Evolutionary conservation across 2,329 filamentous ascomycete species (phyloP).

Genomic region (Bertia moriformis): DNA sequence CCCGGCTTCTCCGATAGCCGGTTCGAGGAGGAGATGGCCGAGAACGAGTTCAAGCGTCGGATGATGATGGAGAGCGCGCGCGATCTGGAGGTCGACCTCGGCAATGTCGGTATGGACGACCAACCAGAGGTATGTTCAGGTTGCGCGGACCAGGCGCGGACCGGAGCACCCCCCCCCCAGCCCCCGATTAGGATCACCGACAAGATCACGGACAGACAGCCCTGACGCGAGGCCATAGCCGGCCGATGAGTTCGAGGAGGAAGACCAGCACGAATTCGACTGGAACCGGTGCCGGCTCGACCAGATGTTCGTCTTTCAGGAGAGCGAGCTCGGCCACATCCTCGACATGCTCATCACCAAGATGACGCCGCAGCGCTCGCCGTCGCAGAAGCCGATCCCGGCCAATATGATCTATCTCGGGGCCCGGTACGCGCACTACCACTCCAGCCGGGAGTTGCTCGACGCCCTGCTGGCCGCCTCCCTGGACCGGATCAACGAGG

Average conservation of each 20-base stretch:
- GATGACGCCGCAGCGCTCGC: slow-evolving; percentile 90
- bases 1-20: slow-evolving; percentile 81
- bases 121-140: slow-evolving; percentile 75
- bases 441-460: slow-evolving; percentile 74
- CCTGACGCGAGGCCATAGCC: slow-evolving; percentile 34
- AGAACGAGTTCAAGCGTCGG: slow-evolving; percentile 82
- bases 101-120: slow-evolving; percentile 90
- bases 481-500: slow-evolving; percentile 91
- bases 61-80: slow-evolving; percentile 99
- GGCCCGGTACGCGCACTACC: slow-evolving; percentile 91
- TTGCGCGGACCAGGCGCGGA: slow-evolving; percentile 5
- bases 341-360: slow-evolving; percentile 92
- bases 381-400: slow-evolving; percentile 89
- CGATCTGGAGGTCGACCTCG: slow-evolving; percentile 89
- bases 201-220: neutral
- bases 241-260: slow-evolving; percentile 65
- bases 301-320: slow-evolving; percentile 99
- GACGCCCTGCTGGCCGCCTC: slow-evolving; percentile 70
- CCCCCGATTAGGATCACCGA: neutral
- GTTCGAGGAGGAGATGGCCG: slow-evolving; percentile 94
- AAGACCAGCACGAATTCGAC: slow-evolving; percentile 84
- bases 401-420: slow-evolving; percentile 95
- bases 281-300: slow-evolving; percentile 91
- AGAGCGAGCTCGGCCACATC: slow-evolving; percentile 78
- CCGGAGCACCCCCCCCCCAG: slow-evolving; percentile 1